These are phyloP conservation scores for Rhytidhysteron rufulum DNA, from an alignment of 2,329 filamentous ascomycete genomes.

Conservation along the genomic window DNA sequence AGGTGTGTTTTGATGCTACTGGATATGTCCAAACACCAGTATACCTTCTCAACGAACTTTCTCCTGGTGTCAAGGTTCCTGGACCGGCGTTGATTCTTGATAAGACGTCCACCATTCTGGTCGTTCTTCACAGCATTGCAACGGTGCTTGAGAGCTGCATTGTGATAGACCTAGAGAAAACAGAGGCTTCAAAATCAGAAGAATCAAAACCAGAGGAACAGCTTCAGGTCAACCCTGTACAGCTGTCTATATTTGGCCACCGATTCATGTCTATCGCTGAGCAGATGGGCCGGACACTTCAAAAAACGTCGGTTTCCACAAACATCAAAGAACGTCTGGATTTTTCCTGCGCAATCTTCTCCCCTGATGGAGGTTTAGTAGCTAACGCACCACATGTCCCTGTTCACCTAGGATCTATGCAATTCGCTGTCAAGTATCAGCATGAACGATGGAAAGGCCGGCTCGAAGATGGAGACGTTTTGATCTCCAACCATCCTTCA, in stretches of 20 bases:
- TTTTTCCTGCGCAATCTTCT: conserved; percentile 79
- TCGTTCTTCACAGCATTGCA: conserved; percentile 74
- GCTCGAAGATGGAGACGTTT: conserved; percentile 72
- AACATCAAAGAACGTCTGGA: conserved; percentile 81
- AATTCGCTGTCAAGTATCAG: conserved; percentile 76
- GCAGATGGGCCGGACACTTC: conserved; percentile 75
- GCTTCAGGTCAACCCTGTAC: conserved; percentile 72
- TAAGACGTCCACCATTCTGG: conserved; percentile 85
- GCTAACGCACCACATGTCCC: conserved; percentile 78
- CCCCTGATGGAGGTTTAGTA: conserved; percentile 71
- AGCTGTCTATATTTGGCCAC: conserved; percentile 75
- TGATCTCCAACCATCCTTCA: conserved; percentile 84
- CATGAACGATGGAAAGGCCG: conserved; percentile 76
- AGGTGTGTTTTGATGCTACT: conserved; percentile 83
- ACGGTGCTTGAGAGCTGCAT: conserved; percentile 82
- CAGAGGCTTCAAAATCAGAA: conserved; percentile 47
- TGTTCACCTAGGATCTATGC: conserved; percentile 79
- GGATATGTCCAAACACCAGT: conserved; percentile 68
- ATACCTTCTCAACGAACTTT: conserved; percentile 74
- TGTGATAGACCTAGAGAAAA: conserved; percentile 73
- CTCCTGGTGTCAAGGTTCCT: conserved; percentile 65
- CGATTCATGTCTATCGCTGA: conserved; percentile 84
- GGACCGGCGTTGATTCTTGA: conserved; percentile 87
- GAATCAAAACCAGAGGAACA: conserved; percentile 49
- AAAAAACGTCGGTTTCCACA: conserved; percentile 75